These are phyloP conservation scores for Arthrobotrys megalospora DNA, from an alignment of 2,329 filamentous ascomycete species.

Conservation along the genomic window DNA sequence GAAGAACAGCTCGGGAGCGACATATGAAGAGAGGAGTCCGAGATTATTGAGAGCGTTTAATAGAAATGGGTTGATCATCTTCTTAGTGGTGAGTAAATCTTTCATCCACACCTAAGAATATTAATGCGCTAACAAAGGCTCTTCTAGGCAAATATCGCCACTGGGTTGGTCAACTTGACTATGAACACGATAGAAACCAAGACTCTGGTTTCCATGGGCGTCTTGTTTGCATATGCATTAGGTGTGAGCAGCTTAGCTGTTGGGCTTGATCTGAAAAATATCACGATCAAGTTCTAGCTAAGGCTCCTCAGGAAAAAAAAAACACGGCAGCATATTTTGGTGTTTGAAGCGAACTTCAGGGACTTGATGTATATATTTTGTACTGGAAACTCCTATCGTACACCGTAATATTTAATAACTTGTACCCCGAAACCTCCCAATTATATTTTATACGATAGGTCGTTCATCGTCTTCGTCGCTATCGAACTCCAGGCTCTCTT, in stretches of 20 bases:
- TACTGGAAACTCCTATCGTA: constrained; percentile 51
- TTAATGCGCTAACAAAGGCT: not conserved
- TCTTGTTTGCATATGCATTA: constrained; percentile 81
- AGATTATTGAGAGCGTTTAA: constrained; percentile 87
- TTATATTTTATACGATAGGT: constrained; percentile 48
- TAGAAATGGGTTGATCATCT: constrained; percentile 86
- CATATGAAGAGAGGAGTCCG: constrained; percentile 78
- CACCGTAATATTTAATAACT: constrained; percentile 64
- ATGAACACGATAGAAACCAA: constrained; percentile 83
- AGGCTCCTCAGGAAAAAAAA: not conserved
- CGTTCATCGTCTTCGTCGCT: constrained; percentile 50
- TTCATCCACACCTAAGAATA: not conserved
- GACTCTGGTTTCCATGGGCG: constrained; percentile 77
- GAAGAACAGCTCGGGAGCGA: constrained; percentile 73
- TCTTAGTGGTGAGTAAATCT: constrained; percentile 73
- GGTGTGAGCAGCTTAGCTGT: constrained; percentile 79
- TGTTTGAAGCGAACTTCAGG: constrained; percentile 74
- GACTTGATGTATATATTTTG: constrained; percentile 72
- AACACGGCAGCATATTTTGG: constrained; percentile 8
- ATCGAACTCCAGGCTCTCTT: constrained; percentile 33
- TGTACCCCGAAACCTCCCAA: constrained; percentile 64
- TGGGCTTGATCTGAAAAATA: constrained; percentile 68
- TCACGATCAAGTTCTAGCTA: constrained; percentile 79
- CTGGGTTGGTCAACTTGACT: constrained; percentile 89
- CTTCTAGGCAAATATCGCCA: constrained; percentile 81